Conservation (phyloP, 148 eudicot genomes). For the Silene conica region DNA sequence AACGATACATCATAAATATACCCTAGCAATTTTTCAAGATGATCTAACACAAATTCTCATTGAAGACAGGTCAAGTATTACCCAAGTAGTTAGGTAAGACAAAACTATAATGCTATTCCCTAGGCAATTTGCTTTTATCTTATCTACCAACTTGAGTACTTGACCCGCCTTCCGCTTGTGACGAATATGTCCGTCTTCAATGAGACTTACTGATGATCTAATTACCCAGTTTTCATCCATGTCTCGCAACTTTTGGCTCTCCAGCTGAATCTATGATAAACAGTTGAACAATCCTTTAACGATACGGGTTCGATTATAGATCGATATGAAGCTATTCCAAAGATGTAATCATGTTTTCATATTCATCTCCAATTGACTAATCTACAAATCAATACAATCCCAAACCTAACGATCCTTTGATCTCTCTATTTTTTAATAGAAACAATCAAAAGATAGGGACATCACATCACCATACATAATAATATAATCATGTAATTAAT, state of each 20-base stretch:
- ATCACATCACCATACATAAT: constrained; percentile 3
- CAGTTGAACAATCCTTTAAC: neutral
- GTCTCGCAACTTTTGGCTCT: neutral
- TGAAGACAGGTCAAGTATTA: too few species aligned
- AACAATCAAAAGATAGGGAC: neutral
- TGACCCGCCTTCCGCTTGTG: too few species aligned
- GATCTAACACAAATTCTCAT: too few species aligned
- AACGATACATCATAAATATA: neutral
- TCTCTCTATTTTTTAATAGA: neutral
- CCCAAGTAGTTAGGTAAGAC: too few species aligned
- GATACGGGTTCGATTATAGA: too few species aligned
- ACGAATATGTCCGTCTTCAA: too few species aligned
- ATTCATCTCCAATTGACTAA: neutral
- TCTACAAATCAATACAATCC: neutral
- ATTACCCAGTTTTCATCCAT: neutral
- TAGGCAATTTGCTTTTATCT: too few species aligned
- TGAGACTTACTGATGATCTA: too few species aligned
- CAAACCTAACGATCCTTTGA: too few species aligned
- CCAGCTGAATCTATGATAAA: constrained; percentile 1
- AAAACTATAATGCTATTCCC: too few species aligned
- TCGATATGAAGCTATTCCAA: neutral
- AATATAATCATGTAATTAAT: neutral
- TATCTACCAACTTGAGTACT: too few species aligned
- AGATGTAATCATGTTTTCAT: neutral
- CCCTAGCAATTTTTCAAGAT: too few species aligned